Evolutionary conservation across 1,284 basidiomycete species (phyloP).

Genomic region (Serendipita sp.): DNA sequence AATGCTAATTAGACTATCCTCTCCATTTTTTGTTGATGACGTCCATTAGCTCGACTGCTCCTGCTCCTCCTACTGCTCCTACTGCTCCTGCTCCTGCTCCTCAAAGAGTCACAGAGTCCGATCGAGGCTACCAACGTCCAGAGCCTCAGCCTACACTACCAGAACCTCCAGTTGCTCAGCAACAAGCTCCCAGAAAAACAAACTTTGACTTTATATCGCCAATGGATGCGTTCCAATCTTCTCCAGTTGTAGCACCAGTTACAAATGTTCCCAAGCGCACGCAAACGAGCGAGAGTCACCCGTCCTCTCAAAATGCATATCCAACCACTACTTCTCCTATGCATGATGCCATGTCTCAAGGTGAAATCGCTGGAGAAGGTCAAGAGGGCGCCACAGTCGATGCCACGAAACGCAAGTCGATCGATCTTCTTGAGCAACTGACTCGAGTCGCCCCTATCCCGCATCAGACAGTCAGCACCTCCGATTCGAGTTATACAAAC

Average conservation of each 20-base stretch:
- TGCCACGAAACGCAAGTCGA: conserved; percentile 3
- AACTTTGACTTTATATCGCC: conserved; percentile 73
- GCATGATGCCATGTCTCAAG: not conserved
- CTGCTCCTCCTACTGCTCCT: not conserved
- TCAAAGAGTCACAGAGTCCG: not conserved
- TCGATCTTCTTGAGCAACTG: not conserved
- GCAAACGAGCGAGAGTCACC: not conserved
- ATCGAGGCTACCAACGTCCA: not conserved
- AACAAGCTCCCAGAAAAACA: conserved; percentile 45
- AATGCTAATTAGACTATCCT: not conserved
- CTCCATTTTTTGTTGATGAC: not conserved
- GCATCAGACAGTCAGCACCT: not conserved
- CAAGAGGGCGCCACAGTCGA: not conserved
- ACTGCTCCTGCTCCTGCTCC: not conserved
- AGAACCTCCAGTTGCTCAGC: conserved; percentile 9
- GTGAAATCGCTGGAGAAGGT: not conserved
- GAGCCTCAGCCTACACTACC: not conserved
- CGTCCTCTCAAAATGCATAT: not conserved
- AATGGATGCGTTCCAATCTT: conserved; percentile 49
- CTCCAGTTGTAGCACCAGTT: not conserved
- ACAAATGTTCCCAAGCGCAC: not conserved
- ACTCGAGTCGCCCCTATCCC: not conserved
- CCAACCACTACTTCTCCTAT: not conserved
- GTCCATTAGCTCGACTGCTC: not conserved
- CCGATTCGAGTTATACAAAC: not conserved